Evolutionary conservation across 192 early-diverging fungal genomes (phyloP), one percentile per base, ranked within the genome.

Genomic region (Chytriomyces confervae): DNA sequence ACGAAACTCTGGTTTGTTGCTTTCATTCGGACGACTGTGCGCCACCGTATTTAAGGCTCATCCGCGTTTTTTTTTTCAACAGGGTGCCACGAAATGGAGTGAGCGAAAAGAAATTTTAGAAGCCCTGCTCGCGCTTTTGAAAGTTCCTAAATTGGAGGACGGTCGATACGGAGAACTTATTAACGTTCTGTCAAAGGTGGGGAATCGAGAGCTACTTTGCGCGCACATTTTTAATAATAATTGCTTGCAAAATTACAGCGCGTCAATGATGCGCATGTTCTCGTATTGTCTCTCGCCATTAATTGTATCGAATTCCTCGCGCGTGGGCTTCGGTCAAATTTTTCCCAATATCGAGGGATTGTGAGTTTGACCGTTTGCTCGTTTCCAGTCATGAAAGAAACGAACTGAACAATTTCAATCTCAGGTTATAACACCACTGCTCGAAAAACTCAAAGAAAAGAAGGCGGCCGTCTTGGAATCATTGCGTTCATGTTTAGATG

Each of bases 381-480:
- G 36, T 36, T 36, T 36, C 36, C 36, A 2, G 4, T 36, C 36
- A 36, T 36, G 36, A 36, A 36, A 36, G 36, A 4, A 36, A 4
- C 36, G 36, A 36, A 57, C 13, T 20, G 20, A 13, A 57, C 18
- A 64, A 0, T 23, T 5, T 65, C 63, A 65, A 65, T 23, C 63
- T 11, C n/a, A 89, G 89, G 89, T 94, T 7, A 70, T 91, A 29
- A 76, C 82, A 7, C 92, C 93, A 10, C 81, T 97, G 27, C 84
- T 99, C 46, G 98, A 98, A 84, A 94, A 93, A 77, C 86, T 95
- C 10, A 99, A 99, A 80, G 98, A 99, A 81, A 93, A 96, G 71
- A 99, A 99, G 79, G 86, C 91, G 53, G 89, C 89, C 1, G 95
- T 98, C 9, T 78, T 97, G 5, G 96, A 99, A 36, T 91, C 95